Conservation (phyloP, 192 early-diverging fungal species). For the Paraglomus brasilianum region DNA sequence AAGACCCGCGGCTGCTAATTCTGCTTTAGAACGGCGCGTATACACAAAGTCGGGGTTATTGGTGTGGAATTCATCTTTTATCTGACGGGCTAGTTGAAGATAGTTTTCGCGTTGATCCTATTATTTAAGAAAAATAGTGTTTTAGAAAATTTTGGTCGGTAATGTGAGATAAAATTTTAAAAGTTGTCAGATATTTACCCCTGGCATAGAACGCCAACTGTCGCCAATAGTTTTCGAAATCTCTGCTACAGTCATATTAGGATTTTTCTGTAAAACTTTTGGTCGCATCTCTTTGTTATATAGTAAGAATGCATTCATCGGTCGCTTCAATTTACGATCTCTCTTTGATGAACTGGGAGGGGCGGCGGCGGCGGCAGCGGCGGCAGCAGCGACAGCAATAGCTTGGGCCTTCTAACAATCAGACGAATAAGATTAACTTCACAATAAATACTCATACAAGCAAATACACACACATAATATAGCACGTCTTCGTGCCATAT, state of each 20-base stretch:
- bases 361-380: slow-evolving; percentile 28
- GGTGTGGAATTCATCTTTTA: slow-evolving; percentile 51
- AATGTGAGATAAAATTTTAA: too few relatives aligned
- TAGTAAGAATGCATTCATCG: slow-evolving; percentile 60
- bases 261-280: slow-evolving; percentile 51
- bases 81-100: slow-evolving; percentile 43
- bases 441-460: too few relatives aligned
- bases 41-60: slow-evolving; percentile 58
- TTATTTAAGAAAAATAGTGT: neutral
- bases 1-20: slow-evolving; percentile 50
- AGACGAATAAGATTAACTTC: too few relatives aligned
- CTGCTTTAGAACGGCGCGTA: slow-evolving; percentile 58
- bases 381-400: slow-evolving; percentile 10
- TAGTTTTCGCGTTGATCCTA: slow-evolving; percentile 45
- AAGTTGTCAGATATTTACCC: slow-evolving; percentile 30
- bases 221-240: slow-evolving; percentile 58
- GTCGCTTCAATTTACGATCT: slow-evolving; percentile 52
- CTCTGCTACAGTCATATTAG: slow-evolving; percentile 57
- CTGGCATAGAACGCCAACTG: slow-evolving; percentile 49
- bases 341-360: slow-evolving; percentile 19
- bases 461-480: too few relatives aligned
- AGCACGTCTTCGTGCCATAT: too few relatives aligned
- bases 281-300: slow-evolving; percentile 62
- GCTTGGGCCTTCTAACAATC: too few relatives aligned
- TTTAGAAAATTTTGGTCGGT: neutral